These are phyloP conservation scores for Dicorynia guianensis DNA, from an alignment of 306 rosid genomes.

Conservation along the genomic window DNA sequence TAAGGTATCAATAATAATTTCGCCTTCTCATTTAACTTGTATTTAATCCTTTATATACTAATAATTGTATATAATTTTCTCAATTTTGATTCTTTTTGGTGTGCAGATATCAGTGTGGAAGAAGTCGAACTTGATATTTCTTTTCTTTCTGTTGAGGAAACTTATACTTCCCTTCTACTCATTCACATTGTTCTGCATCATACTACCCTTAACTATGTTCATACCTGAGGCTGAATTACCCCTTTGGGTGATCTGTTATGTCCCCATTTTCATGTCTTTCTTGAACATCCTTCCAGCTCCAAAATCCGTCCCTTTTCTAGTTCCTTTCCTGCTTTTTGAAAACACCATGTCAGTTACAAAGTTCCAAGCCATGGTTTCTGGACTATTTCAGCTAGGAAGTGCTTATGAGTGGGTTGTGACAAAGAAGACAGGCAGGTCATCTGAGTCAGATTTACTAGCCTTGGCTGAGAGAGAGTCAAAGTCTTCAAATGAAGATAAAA, in stretches of 20 bases:
- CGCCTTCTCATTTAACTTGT: conserved; percentile 5
- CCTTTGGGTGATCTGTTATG: conserved; percentile 94
- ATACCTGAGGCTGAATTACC: conserved; percentile 94
- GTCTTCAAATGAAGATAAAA: conserved; percentile 73
- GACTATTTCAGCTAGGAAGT: conserved; percentile 93
- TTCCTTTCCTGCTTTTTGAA: conserved; percentile 94
- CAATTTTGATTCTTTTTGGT: conserved; percentile 7
- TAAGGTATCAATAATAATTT: conserved; percentile 56
- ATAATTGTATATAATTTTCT: neutral
- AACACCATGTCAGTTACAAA: conserved; percentile 99
- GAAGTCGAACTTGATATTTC: conserved; percentile 86
- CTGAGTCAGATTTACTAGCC: conserved; percentile 87
- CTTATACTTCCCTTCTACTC: conserved; percentile 96
- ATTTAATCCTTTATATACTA: neutral
- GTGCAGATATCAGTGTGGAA: conserved; percentile 88
- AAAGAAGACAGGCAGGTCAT: conserved; percentile 94
- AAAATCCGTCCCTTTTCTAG: conserved; percentile 89
- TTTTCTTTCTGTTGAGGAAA: conserved; percentile 93
- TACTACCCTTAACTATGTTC: conserved; percentile 96
- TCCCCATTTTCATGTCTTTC: conserved; percentile 90
- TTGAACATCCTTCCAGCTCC: conserved; percentile 97
- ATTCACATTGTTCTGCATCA: conserved; percentile 93
- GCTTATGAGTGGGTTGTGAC: conserved; percentile 99
- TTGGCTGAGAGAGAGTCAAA: conserved; percentile 83
- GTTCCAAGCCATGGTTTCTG: conserved; percentile 98